Conservation (phyloP, 108 stramenopile genomes). For the Epithemia pelagica region DNA sequence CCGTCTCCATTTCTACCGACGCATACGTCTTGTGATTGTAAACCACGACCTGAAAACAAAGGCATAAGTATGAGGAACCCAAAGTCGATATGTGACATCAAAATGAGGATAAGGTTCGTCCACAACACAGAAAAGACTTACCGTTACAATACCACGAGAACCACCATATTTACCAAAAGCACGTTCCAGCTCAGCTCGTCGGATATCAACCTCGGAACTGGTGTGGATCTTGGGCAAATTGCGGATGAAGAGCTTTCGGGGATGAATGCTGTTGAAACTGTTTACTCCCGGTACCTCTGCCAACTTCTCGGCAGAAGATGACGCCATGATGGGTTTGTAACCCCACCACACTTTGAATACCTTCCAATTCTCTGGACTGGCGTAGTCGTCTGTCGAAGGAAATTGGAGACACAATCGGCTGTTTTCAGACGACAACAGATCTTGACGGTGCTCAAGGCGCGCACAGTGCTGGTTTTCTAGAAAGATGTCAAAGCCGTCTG, state of each 20-base stretch:
- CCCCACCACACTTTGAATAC: constrained; percentile 78
- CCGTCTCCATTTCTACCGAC: constrained; percentile 73
- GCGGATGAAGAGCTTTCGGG: constrained; percentile 66
- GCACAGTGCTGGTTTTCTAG: constrained; percentile 70
- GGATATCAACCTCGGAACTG: constrained; percentile 70
- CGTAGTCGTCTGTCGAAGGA: constrained; percentile 72
- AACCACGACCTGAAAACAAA: constrained; percentile 36
- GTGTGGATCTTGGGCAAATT: constrained; percentile 48
- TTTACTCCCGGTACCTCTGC: constrained; percentile 41
- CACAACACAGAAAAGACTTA: background rate
- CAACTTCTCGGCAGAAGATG: constrained; percentile 8
- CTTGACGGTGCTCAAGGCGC: constrained; percentile 65
- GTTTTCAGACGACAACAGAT: constrained; percentile 29
- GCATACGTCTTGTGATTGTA: constrained; percentile 65
- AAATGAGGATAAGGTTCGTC: no score
- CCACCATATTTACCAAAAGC: constrained; percentile 85
- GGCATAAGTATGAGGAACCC: no score
- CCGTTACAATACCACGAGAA: constrained; percentile 41
- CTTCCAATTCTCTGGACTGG: constrained; percentile 69
- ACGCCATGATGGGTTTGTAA: constrained; percentile 36
- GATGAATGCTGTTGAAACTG: constrained; percentile 35
- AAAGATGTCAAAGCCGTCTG: constrained; percentile 80
- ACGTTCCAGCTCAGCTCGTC: constrained; percentile 78
- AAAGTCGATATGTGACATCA: no score
- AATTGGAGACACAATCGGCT: constrained; percentile 59